Conservation (phyloP, 306 rosid species). For the Citrullus colocynthis region DNA sequence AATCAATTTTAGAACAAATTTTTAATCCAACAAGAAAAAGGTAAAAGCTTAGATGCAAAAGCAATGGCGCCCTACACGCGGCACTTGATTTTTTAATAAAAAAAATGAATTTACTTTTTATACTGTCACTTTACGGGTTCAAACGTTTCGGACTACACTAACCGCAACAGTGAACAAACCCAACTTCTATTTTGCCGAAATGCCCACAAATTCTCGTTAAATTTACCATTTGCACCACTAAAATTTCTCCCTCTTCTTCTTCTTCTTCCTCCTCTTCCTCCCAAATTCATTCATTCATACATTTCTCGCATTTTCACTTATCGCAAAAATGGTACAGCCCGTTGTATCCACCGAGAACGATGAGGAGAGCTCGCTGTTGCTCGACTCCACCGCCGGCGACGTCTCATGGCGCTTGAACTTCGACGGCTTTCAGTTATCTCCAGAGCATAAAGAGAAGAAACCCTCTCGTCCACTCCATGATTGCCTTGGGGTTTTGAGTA, state of each 20-base stretch:
- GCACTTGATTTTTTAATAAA: neutral
- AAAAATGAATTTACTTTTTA: neutral
- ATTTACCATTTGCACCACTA: neutral
- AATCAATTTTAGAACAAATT: too few relatives aligned
- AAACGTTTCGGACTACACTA: neutral
- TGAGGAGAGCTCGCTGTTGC: constrained; percentile 48
- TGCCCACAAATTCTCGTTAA: neutral
- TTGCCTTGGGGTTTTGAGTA: constrained; percentile 73
- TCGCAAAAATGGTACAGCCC: constrained; percentile 34
- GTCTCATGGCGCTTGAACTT: constrained; percentile 85
- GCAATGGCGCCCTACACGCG: neutral
- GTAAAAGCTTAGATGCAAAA: neutral
- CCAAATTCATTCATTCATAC: neutral
- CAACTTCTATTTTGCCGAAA: neutral
- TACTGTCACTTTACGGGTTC: neutral
- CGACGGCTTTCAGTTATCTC: constrained; percentile 39
- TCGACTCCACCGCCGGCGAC: constrained; percentile 38
- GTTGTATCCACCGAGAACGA: constrained; percentile 21
- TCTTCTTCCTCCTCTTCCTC: neutral
- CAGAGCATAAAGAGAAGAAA: constrained; percentile 42
- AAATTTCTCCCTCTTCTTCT: neutral
- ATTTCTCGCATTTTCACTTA: neutral
- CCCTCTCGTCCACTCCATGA: constrained; percentile 54
- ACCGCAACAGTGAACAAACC: neutral
- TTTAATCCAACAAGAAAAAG: neutral